phyloP scores from a whole-genome alignment of 2,329 filamentous ascomycete species.

The Ceratocystis variospora region DNA sequence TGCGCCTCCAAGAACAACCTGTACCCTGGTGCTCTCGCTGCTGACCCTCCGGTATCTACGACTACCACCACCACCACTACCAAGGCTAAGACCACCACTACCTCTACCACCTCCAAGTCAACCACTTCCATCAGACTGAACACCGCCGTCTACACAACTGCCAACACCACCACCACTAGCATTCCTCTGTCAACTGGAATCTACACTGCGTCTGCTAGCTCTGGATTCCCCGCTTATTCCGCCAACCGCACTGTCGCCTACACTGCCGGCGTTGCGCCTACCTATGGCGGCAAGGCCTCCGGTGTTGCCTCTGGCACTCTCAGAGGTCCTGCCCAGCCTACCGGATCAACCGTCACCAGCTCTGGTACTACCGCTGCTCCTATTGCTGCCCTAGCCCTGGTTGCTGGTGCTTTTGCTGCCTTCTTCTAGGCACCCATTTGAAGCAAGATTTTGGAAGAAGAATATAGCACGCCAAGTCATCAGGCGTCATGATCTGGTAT shows the following conservation, averaged over 20 bases:
- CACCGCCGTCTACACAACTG: constrained; percentile 11
- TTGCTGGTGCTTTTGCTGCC: constrained; percentile 19
- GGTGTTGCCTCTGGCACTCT: not conserved
- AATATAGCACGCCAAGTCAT: not conserved
- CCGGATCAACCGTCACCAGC: constrained; percentile 6
- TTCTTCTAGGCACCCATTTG: constrained; percentile 16
- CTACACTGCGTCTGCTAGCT: constrained; percentile 6
- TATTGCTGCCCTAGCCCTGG: constrained; percentile 17
- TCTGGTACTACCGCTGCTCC: constrained; percentile 13
- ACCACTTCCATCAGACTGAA: constrained; percentile 13
- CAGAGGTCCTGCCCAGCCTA: constrained; percentile 10
- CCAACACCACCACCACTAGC: constrained; percentile 13
- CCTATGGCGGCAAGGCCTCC: not conserved
- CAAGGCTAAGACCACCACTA: constrained; percentile 21
- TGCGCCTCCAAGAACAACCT: constrained; percentile 43
- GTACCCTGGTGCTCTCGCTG: constrained; percentile 32
- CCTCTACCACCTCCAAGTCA: constrained; percentile 23
- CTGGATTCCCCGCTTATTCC: constrained; percentile 4
- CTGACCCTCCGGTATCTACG: constrained; percentile 26
- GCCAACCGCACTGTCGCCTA: constrained; percentile 14
- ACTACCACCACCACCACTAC: constrained; percentile 24
- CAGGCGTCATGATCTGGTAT: not conserved
- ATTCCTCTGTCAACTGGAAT: constrained; percentile 12
- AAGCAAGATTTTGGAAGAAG: not conserved
- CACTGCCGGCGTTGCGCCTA: constrained; percentile 9